Base-by-base conservation (phyloP, 2,329 filamentous ascomycete species). In the Elsinoe australis region DNA sequence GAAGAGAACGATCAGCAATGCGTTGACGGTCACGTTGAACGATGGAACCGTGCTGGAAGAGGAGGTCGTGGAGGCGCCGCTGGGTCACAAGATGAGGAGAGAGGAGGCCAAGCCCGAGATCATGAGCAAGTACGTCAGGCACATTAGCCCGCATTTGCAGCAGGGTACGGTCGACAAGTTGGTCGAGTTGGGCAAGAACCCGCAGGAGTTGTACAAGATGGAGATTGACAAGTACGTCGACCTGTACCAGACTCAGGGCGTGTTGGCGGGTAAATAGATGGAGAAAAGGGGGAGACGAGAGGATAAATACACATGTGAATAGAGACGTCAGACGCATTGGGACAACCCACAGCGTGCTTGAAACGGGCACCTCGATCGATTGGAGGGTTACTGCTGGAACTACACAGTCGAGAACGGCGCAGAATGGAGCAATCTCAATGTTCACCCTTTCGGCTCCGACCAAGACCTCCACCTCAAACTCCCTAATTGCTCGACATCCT, bases 81-180 rank as follows among this genome's bases (percentile, higher is more conserved):
- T 98, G 32, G 92, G 92, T 59, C 92, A 98, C 75, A 83, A 84
- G 56, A 75, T 92, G 63, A 78, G 92, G 56, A 81, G 90, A 60
- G 89, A 95, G 60, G 92, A 98, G 78, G 92, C 92, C 59, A 96
- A 96, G 79, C 92, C 92, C 51, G 86, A 94, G 70, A 95, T 98
- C 59, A 72, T 96, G 59, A 82, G 80, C 67, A 98, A 98, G 77
- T 98, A 87, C 75, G 84, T 89, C 82, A 82, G 86, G 65, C 92
- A 98, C 70, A 73, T 96, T 45, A 78, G 77, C 59, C 85, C 85
- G 47, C 90, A 95, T 73, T 94, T 85, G 68, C 73, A 79, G 52
- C 76, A 85, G 64, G 73, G 76, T 41, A 81, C 82, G 63, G 87
- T 95, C 45, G 78, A 90, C 71, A 75, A 92, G 71, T 76, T 98